A percentile compares a stretch with the other conserved stretches of the same genome.
Conservation (phyloP, 2,329 filamentous ascomycete species). For the Ophiostoma perfectum region DNA sequence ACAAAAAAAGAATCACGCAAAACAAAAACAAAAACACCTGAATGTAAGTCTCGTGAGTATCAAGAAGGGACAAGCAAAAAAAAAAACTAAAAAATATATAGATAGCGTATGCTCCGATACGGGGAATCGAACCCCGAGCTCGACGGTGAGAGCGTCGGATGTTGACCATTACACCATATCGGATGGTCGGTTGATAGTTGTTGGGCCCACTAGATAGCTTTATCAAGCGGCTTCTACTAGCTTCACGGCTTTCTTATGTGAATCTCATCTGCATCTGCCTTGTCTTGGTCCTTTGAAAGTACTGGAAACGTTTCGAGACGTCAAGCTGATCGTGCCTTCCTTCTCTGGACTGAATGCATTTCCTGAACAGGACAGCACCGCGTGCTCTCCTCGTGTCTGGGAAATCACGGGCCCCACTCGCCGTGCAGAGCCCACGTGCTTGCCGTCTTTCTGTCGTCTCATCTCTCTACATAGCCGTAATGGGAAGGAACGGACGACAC, state of each 20-base stretch:
- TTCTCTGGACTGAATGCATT: not conserved
- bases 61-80: not conserved
- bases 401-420: not conserved
- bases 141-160: slow-evolving; percentile 26
- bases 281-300: not conserved
- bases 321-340: not conserved
- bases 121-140: slow-evolving; percentile 26
- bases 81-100: slow-evolving; percentile 11
- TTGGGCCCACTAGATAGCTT: not conserved
- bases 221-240: not conserved
- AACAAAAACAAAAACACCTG: not conserved
- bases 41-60: too few relatives aligned
- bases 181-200: slow-evolving; percentile 17
- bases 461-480: not conserved
- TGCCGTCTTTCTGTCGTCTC: not conserved
- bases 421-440: not conserved
- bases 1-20: not conserved
- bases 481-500: not conserved
- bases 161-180: slow-evolving; percentile 26
- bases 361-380: not conserved
- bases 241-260: not conserved
- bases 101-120: slow-evolving; percentile 22
- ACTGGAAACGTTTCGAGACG: not conserved
- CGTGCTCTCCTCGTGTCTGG: not conserved
- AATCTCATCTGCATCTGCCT: not conserved